phyloP scores from a whole-genome alignment of 1,139 yeast species.

The Yamadazyma trypodendri region DNA sequence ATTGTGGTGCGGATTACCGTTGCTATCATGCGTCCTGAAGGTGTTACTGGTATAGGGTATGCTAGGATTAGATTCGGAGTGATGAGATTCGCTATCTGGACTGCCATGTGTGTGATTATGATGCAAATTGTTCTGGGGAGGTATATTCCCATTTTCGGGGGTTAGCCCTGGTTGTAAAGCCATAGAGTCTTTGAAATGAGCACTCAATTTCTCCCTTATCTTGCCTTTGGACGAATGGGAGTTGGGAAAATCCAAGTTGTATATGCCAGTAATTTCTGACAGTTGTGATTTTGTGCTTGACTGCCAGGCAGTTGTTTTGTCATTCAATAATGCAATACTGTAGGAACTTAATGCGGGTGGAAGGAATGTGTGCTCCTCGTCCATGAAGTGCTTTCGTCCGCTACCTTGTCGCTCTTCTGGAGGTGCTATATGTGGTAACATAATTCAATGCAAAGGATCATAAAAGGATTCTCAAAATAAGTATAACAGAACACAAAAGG shows the following conservation, averaged over 20 bases:
- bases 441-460: slow-evolving; percentile 1
- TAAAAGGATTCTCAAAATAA: slow-evolving; percentile 5
- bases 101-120: neutral
- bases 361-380: slow-evolving; percentile 55
- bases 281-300: slow-evolving; percentile 3
- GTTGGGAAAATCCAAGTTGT: slow-evolving; percentile 34
- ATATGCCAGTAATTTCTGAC: slow-evolving; percentile 28
- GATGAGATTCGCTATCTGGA: no score
- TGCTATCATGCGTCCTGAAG: neutral
- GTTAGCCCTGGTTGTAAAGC: neutral
- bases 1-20: neutral
- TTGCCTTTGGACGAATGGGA: slow-evolving; percentile 10
- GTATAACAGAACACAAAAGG: neutral
- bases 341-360: slow-evolving; percentile 70
- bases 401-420: slow-evolving; percentile 7
- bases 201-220: slow-evolving; percentile 32
- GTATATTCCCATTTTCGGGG: neutral
- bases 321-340: slow-evolving; percentile 38
- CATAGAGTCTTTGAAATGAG: slow-evolving; percentile 25
- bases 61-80: neutral
- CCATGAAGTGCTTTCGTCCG: slow-evolving; percentile 21
- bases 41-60: neutral
- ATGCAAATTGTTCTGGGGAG: no score
- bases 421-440: slow-evolving; percentile 9
- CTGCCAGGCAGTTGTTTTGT: slow-evolving; percentile 11